These are phyloP conservation scores for Petunia axillaris DNA, from an alignment of 257 asterid species.

Conservation along the genomic window DNA sequence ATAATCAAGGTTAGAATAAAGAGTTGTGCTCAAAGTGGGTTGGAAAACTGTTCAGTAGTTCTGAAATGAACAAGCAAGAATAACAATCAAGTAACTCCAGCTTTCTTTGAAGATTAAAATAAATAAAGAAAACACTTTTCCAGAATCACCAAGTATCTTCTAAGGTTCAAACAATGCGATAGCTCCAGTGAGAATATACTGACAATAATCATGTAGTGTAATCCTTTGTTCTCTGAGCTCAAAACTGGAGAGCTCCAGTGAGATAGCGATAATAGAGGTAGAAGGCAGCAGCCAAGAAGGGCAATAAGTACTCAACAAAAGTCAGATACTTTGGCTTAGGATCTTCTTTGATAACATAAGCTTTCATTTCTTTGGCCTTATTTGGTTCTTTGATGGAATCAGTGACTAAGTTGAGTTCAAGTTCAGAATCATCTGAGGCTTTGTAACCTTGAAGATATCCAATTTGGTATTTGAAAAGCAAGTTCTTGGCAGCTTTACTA, in stretches of 20 bases:
- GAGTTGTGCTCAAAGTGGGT: no score
- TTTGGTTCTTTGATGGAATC: constrained; percentile 16
- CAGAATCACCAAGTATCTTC: not conserved
- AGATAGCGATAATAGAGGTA: constrained; percentile 34
- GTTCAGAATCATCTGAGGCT: not conserved
- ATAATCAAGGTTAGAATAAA: no score
- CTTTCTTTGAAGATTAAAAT: not conserved
- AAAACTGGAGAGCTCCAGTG: constrained; percentile 13
- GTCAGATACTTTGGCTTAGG: not conserved
- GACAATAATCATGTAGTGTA: not conserved
- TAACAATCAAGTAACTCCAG: not conserved
- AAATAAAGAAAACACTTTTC: not conserved
- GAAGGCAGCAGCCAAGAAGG: constrained; percentile 32
- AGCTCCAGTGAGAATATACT: no score
- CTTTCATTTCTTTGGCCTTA: constrained; percentile 37
- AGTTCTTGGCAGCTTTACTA: constrained; percentile 41
- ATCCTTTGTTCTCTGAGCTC: not conserved
- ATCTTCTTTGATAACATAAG: constrained; percentile 32
- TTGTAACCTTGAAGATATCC: constrained; percentile 43
- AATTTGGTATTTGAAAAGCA: constrained; percentile 34
- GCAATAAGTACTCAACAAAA: constrained; percentile 35
- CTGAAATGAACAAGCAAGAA: not conserved
- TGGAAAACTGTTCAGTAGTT: not conserved
- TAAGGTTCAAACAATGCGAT: no score
- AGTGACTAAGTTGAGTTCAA: not conserved